These are phyloP conservation scores for Zygosaccharomyces rouxii DNA, from an alignment of 805 yeast genomes.

Conservation along the genomic window DNA sequence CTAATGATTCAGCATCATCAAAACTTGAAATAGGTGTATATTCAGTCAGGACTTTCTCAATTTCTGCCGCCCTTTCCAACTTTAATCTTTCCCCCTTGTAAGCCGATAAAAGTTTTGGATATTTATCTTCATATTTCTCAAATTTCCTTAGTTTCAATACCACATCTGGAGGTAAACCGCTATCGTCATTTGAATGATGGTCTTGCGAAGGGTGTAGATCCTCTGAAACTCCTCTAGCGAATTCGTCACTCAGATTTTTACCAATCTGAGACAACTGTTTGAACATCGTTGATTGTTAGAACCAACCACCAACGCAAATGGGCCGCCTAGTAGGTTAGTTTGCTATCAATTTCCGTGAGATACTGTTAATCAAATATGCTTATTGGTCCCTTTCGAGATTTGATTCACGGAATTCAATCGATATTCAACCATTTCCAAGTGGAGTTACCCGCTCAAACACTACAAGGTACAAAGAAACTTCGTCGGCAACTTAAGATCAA, in stretches of 20 bases:
- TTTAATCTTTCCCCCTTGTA: slow-evolving; percentile 76
- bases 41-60: slow-evolving; percentile 71
- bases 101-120: slow-evolving; percentile 79
- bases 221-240: slow-evolving; percentile 42
- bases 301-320: background rate
- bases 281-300: slow-evolving; percentile 40
- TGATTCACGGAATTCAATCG: background rate
- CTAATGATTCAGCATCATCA: slow-evolving; percentile 63
- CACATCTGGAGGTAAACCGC: slow-evolving; percentile 53
- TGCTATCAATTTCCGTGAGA: background rate
- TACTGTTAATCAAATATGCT: background rate
- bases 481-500: background rate
- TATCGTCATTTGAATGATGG: slow-evolving; percentile 25
- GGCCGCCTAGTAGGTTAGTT: background rate
- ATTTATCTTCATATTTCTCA: slow-evolving; percentile 82
- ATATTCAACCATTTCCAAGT: background rate
- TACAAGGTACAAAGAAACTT: background rate
- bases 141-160: slow-evolving; percentile 66
- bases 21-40: slow-evolving; percentile 76
- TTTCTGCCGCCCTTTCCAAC: slow-evolving; percentile 50
- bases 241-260: slow-evolving; percentile 60
- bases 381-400: background rate
- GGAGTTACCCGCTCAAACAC: background rate
- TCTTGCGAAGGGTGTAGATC: slow-evolving; percentile 22
- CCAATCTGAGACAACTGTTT: slow-evolving; percentile 57